Evolutionary conservation across 2,329 filamentous ascomycete species (phyloP).

Genomic region (Sclerotinia spermophila): DNA sequence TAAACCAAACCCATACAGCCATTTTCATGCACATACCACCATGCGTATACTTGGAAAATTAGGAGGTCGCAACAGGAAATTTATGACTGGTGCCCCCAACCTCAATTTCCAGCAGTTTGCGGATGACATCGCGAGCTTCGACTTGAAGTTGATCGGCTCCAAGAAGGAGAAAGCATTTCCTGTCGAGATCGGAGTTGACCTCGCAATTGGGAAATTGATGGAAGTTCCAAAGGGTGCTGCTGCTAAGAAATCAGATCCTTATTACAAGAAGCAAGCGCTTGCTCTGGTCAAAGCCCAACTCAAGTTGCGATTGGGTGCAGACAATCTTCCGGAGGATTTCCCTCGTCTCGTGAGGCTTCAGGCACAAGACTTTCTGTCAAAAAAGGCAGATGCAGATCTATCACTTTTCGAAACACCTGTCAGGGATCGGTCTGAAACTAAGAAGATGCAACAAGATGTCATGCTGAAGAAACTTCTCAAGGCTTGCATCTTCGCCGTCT

Average conservation of each 20-base stretch:
- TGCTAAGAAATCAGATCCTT: slow-evolving; percentile 59
- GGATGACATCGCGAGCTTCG: slow-evolving; percentile 83
- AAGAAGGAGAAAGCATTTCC: slow-evolving; percentile 87
- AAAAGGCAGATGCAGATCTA: slow-evolving; percentile 68
- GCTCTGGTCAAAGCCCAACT: slow-evolving; percentile 83
- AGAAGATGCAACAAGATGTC: slow-evolving; percentile 80
- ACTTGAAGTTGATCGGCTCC: slow-evolving; percentile 83
- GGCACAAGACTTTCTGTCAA: slow-evolving; percentile 75
- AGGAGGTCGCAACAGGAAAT: slow-evolving; percentile 91
- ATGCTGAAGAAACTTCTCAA: slow-evolving; percentile 84
- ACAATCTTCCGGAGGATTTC: slow-evolving; percentile 86
- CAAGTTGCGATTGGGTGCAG: slow-evolving; percentile 84
- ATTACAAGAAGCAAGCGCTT: slow-evolving; percentile 92
- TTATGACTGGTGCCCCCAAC: slow-evolving; percentile 84
- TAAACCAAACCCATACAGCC: slow-evolving; percentile 88
- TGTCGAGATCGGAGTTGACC: slow-evolving; percentile 78
- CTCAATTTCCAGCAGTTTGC: slow-evolving; percentile 80
- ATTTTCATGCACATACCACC: slow-evolving; percentile 96
- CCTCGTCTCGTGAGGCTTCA: slow-evolving; percentile 80
- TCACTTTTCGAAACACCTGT: slow-evolving; percentile 72
- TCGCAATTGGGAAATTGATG: slow-evolving; percentile 82
- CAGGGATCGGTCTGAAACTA: slow-evolving; percentile 75
- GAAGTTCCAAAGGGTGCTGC: slow-evolving; percentile 65
- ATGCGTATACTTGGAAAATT: slow-evolving; percentile 97
- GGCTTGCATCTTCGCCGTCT: slow-evolving; percentile 80